Base-by-base conservation (phyloP, 1,284 basidiomycete species). In the Cerioporus squamosus region DNA sequence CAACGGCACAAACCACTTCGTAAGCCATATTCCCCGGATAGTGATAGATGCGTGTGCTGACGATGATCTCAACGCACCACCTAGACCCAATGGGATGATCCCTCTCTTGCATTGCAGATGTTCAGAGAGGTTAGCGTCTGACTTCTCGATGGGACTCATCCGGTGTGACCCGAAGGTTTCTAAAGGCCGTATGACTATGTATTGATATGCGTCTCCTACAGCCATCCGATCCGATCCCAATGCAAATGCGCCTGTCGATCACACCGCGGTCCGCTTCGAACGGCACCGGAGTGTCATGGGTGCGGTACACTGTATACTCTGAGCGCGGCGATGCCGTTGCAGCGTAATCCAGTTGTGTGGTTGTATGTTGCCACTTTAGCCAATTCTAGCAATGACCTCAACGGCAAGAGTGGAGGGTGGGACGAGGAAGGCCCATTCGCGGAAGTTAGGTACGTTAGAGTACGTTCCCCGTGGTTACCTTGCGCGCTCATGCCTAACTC, bases 1-100 rank as follows among this genome's bases (percentile, higher is more conserved):
- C 6, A 24, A 38, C 0, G 70, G 64, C 1, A 59, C 51, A 2
- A 76, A 75, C 55, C 75, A 76, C 62, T 75, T 75, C 52, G 74
- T 65, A 42, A 57, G 65, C 55, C 14, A 36, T 43, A 14, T 1
- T 39, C 14, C 46, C n/a, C 23, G 23, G 3, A n/a, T 22, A 36
- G 18, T 6, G 12, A n/a, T n/a, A n/a, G n/a, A n/a, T n/a, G n/a
- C n/a, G n/a, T n/a, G n/a, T n/a, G n/a, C n/a, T n/a, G n/a, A n/a
- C n/a, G n/a, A n/a, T n/a, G n/a, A n/a, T n/a, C n/a, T 15, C 5
- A 12, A 10, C 42, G 2, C 12, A n/a, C 42, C 7, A 20, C 26
- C 5, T 20, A 59, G 57, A 23, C 44, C 0, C 57, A 59, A 0
- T 59, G 57, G 57, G 57, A 59, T 23, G 48, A 55, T 1, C 57